A percentile compares a stretch with the other conserved stretches of the same genome.
phyloP scores from a whole-genome alignment of 352 stramenopile species.

The Pythium oligandrum region DNA sequence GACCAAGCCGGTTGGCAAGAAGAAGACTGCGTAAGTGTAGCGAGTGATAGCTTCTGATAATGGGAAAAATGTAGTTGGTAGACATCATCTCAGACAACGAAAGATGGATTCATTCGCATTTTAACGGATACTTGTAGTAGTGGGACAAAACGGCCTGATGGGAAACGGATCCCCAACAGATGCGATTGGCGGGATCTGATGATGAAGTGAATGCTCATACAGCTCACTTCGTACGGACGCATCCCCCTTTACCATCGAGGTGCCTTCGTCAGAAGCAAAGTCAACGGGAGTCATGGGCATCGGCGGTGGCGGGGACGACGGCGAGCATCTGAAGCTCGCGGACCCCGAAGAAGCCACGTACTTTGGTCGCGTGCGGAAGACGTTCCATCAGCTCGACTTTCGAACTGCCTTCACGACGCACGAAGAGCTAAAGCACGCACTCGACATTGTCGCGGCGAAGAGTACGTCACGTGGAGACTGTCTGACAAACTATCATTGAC shows the following conservation, averaged over 20 bases:
- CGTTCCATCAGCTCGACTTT: slow-evolving; percentile 79
- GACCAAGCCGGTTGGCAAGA: slow-evolving; percentile 6
- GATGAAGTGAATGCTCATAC: too few relatives aligned
- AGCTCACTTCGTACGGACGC: too few relatives aligned
- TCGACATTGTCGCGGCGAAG: slow-evolving; percentile 32
- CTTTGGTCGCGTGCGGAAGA: slow-evolving; percentile 70
- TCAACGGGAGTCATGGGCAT: not conserved
- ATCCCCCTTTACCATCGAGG: too few relatives aligned
- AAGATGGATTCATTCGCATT: too few relatives aligned
- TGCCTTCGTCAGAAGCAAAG: too few relatives aligned
- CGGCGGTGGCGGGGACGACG: slow-evolving; percentile 15
- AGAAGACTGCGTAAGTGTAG: slow-evolving; percentile 22
- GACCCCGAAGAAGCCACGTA: slow-evolving; percentile 79
- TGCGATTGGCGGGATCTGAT: too few relatives aligned
- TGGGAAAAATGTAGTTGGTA: too few relatives aligned
- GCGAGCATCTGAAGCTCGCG: slow-evolving; percentile 48
- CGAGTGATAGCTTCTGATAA: not conserved
- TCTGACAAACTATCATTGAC: not conserved
- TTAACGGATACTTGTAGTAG: too few relatives aligned
- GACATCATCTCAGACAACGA: too few relatives aligned
- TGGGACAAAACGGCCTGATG: too few relatives aligned
- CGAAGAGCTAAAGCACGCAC: slow-evolving; percentile 40
- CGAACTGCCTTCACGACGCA: slow-evolving; percentile 65
- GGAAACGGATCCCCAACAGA: too few relatives aligned
- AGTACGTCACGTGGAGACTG: slow-evolving; percentile 10